phyloP scores from a whole-genome alignment of 2,329 filamentous ascomycete species.

The Neocucurbitaria cava region DNA sequence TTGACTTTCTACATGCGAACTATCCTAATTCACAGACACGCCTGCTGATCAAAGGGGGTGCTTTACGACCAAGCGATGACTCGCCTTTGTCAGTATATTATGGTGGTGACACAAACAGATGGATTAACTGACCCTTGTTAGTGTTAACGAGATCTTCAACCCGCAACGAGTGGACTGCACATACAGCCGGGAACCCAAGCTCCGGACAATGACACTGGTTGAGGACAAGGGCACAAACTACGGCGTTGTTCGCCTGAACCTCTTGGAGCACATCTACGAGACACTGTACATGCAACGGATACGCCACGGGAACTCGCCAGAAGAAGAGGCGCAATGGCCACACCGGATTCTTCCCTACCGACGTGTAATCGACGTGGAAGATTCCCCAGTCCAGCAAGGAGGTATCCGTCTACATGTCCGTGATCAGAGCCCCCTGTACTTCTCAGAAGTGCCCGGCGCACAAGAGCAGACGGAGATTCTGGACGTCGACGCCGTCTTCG shows the following conservation, averaged over 20 bases:
- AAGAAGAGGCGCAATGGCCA: constrained; percentile 76
- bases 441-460: constrained; percentile 45
- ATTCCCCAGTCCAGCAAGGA: constrained; percentile 46
- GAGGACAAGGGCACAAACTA: constrained; percentile 90
- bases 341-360: constrained; percentile 78
- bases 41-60: constrained; percentile 81
- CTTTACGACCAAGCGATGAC: constrained; percentile 89
- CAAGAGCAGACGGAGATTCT: constrained; percentile 63
- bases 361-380: constrained; percentile 68
- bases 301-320: constrained; percentile 60
- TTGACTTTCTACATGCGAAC: constrained; percentile 80
- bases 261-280: constrained; percentile 89
- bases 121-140: constrained; percentile 50
- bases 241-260: constrained; percentile 86
- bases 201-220: constrained; percentile 67
- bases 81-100: constrained; percentile 80
- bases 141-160: constrained; percentile 96
- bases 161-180: constrained; percentile 81
- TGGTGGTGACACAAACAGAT: background rate
- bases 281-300: constrained; percentile 86
- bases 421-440: constrained; percentile 52
- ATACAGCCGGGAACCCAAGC: constrained; percentile 69
- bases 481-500: constrained; percentile 81
- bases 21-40: constrained; percentile 83
- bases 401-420: constrained; percentile 59